Conservation (phyloP, 768 basidiomycete species). For the Rhodotorula toruloides region DNA sequence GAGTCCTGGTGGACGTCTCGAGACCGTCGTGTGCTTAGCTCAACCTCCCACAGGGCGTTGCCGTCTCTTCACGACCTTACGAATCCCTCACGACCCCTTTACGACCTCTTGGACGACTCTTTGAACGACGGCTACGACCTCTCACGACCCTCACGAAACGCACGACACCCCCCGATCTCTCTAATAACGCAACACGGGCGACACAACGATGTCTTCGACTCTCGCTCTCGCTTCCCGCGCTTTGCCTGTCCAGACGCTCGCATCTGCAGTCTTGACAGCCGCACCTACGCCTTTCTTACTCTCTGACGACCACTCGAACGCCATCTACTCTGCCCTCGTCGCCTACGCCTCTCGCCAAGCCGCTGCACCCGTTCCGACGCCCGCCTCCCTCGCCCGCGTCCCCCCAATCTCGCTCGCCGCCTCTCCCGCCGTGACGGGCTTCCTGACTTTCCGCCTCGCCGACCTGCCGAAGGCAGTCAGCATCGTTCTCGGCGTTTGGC, state of each 20-base stretch:
- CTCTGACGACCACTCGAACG: background rate
- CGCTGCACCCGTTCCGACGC: conserved; percentile 1
- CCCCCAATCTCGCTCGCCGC: background rate
- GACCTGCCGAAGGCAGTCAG: conserved; percentile 3
- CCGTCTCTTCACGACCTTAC: background rate
- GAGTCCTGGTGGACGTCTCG: no score
- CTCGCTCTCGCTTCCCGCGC: no score
- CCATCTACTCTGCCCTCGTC: conserved; percentile 12
- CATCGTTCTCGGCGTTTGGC: conserved; percentile 17
- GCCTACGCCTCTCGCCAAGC: background rate
- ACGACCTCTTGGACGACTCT: background rate
- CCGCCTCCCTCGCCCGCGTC: background rate
- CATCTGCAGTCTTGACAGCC: no score
- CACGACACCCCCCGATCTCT: no score
- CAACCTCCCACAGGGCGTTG: background rate
- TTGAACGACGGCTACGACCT: background rate
- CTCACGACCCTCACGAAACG: no score
- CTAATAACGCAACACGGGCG: no score
- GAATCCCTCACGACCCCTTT: background rate
- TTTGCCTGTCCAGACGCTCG: no score
- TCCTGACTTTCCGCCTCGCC: conserved; percentile 23
- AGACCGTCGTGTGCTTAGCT: no score
- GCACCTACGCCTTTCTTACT: no score
- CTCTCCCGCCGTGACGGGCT: background rate
- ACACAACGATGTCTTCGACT: no score